Base-by-base conservation (phyloP, 1,284 basidiomycete genomes). In the Gomphus sp. region DNA sequence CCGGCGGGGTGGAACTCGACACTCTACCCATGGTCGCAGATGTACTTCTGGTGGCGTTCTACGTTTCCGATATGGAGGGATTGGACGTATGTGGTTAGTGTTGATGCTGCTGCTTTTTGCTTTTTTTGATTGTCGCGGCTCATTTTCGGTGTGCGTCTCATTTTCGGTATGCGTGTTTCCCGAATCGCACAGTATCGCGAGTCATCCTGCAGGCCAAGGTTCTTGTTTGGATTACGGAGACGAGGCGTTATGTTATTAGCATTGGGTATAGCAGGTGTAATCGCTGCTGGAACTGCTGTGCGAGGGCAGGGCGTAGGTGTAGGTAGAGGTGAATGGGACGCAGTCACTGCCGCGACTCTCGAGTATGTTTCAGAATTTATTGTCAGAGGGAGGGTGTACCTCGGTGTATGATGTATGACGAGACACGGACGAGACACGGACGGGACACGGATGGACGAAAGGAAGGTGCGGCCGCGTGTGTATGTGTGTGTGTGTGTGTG, bases 11-110 rank as follows among this genome's bases (percentile, higher is more conserved):
- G 56, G 56, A 61, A 61, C 36, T 34, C 47, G 22, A 43, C 57
- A 10, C 18, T 52, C 10, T 58, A 58, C 58, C 60, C 60, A 12
- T 61, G 56, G 60, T 52, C 56, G 3, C 60, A 61, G 31, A 22
- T 59, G 10, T 37, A 55, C 39, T 54, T 58, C 36, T 59, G 51
- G 60, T 61, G 60, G 60, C 34, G 56, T 8, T 49, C 12, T 9
- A 48, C 22, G 11, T 58, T 45, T 44, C 48, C 56, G 11, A 52
- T 14, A 22, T 52, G 41, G 28, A n/a, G 48, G 18, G 56, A 58
- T 18, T 61, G 60, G 60, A 47, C 28, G 31, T 59, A 54, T 22
- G 39, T 45, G 41, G 58, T 59, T 31, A 3, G 10, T 48, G 39
- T 45, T n/a, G n/a, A n/a, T n/a, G n/a, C n/a, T n/a, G n/a, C n/a